These are phyloP conservation scores for Hordeum vulgare DNA, from an alignment of 176 grass and related monocot genomes.

Conservation along the genomic window DNA sequence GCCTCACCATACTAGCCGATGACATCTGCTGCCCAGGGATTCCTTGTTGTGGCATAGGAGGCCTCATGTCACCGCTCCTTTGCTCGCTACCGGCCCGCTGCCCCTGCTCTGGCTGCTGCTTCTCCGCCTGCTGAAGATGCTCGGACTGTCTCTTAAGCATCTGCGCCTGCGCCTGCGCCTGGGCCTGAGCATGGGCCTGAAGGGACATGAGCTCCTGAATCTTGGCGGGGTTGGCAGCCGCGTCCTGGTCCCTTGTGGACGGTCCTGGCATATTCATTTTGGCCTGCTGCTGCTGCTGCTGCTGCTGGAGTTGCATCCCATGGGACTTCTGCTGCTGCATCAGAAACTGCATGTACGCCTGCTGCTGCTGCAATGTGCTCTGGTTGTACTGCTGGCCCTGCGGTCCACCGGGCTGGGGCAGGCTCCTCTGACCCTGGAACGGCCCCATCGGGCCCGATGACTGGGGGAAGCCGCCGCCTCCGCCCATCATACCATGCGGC, in stretches of 20 bases:
- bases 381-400: constrained; percentile 42
- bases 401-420: constrained; percentile 14
- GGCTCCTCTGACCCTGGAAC: constrained; percentile 45
- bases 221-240: constrained; percentile 47
- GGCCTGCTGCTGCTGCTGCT: constrained; percentile 55
- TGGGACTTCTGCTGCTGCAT: constrained; percentile 76
- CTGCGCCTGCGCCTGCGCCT: constrained; percentile 14
- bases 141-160: constrained; percentile 46
- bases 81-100: constrained; percentile 34
- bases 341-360: constrained; percentile 65
- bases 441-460: constrained; percentile 18
- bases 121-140: constrained; percentile 47
- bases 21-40: constrained; percentile 39
- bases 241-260: constrained; percentile 54
- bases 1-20: constrained; percentile 38
- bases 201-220: constrained; percentile 79
- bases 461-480: constrained; percentile 31
- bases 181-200: constrained; percentile 31
- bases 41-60: constrained; percentile 39
- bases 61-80: constrained; percentile 62
- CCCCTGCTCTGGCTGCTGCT: constrained; percentile 47
- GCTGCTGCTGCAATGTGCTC: constrained; percentile 63
- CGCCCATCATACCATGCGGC: constrained; percentile 42
- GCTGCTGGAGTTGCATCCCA: constrained; percentile 55
- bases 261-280: constrained; percentile 45